Evolutionary conservation across 192 early-diverging fungal genomes (phyloP), one percentile per base, ranked within the genome.

Genomic region (Cladochytrium replicatum): DNA sequence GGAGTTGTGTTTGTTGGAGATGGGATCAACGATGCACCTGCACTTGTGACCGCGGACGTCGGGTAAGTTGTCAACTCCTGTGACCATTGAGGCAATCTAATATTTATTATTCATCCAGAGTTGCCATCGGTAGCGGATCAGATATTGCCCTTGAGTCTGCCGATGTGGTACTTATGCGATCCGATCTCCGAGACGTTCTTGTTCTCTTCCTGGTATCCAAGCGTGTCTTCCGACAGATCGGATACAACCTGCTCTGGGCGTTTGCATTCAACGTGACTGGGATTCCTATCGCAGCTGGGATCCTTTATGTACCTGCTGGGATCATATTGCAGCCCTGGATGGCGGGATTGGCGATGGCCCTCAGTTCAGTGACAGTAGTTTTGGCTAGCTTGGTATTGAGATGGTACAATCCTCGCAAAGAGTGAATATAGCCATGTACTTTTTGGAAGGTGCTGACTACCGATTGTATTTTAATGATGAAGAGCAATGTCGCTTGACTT

Each of bases 1-100:
- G 40, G 56, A 76, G 89, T 97, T 1, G 89, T 85, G 0, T 89
- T 97, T 86, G 78, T 90, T 4, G 93, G 93, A 21, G 93, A 97
- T 58, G 93, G 93, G 11, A 91, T 97, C 59, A 97, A 97, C 48
- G 93, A 94, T 66, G 83, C 90, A 2, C 80, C 87, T 32, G 93
- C 93, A 1, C 64, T 97, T 1, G 86, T 90, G 2, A 84, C 87
- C 51, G 81, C 91, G 1, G 86, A 93, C 66, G 72, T 97, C 25
- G 89, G 90, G 67, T 68, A 46, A 61, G 67, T 49, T 23, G 8
- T 58, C 15, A 23, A 6, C 8, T 56, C 5, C 50, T 17, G 13
- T 54, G 13, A 37, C 17, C 17, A 37, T 37, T 37, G 1, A 43
- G 13, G 28, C 37, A 50, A 19, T 52, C 50, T 23, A 52, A 24